phyloP scores from a whole-genome alignment of 345 rosid species.

The Camelina neglecta region DNA sequence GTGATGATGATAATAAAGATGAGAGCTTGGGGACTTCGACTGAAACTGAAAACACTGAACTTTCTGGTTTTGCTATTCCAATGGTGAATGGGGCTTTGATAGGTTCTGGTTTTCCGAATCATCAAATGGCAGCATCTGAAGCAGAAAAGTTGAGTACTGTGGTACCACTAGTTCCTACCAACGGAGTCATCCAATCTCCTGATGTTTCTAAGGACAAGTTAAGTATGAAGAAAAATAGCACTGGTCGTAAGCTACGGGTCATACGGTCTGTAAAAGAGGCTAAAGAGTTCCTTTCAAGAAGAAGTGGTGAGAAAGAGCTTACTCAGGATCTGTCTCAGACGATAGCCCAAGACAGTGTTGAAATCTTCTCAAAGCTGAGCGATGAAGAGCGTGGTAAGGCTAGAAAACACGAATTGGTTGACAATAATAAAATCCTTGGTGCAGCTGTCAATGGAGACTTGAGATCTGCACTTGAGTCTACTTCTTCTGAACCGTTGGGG shows the following conservation, averaged over 20 bases:
- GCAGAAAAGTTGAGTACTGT: conserved; percentile 29
- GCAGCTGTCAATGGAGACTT: conserved; percentile 43
- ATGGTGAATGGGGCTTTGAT: conserved; percentile 38
- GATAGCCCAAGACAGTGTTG: conserved; percentile 36
- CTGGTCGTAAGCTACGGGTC: conserved; percentile 55
- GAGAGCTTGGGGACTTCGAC: conserved; percentile 20
- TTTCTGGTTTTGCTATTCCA: conserved; percentile 36
- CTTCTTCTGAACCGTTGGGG: conserved; percentile 37
- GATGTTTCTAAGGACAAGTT: conserved; percentile 44
- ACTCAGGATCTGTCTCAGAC: conserved; percentile 40
- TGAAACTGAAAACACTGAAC: conserved; percentile 33
- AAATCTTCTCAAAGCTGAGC: conserved; percentile 34
- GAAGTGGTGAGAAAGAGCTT: conserved; percentile 37
- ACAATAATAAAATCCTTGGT: conserved; percentile 28
- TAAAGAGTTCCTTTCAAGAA: conserved; percentile 69
- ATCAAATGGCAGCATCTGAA: conserved; percentile 39
- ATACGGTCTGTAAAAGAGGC: conserved; percentile 89
- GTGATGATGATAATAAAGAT: conserved; percentile 35
- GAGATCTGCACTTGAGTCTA: conserved; percentile 31
- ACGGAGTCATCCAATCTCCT: conserved; percentile 43
- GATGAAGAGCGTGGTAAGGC: conserved; percentile 34
- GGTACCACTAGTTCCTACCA: conserved; percentile 26
- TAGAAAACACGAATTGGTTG: conserved; percentile 32
- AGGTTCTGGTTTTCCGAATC: conserved; percentile 39
- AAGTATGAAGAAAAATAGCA: conserved; percentile 30